A percentile compares a stretch with the other conserved stretches of the same genome.
Conservation (phyloP, 2,329 filamentous ascomycete species). For the Stagonosporopsis chrysanthemi region DNA sequence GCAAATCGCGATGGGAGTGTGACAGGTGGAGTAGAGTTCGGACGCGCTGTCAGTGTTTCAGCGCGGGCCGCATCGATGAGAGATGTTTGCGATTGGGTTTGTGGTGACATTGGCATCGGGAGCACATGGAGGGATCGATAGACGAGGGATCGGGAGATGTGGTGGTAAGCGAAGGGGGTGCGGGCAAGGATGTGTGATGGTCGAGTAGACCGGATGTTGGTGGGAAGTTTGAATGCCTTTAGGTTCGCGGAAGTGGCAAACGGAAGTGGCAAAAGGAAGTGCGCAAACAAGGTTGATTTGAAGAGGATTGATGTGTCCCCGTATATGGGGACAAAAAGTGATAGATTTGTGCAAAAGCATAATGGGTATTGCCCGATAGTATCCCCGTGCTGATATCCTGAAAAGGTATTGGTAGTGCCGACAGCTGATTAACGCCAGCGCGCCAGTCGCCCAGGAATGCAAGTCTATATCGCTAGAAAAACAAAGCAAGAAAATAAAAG, state of each 20-base stretch:
- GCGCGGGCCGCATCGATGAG: background rate
- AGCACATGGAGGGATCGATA: background rate
- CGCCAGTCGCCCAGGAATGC: constrained; percentile 11
- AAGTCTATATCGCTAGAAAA: constrained; percentile 18
- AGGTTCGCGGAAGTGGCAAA: background rate
- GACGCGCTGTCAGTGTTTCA: constrained; percentile 8
- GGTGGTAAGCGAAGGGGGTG: background rate
- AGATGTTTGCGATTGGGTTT: constrained; percentile 3
- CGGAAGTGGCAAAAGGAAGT: background rate
- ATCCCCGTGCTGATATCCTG: background rate
- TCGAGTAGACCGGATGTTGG: background rate
- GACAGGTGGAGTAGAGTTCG: background rate
- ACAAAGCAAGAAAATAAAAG: constrained; percentile 7
- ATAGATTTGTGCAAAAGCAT: constrained; percentile 6
- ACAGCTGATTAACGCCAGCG: constrained; percentile 4
- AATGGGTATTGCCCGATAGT: constrained; percentile 6
- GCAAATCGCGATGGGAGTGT: background rate
- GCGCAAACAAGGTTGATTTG: background rate
- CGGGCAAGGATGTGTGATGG: no score
- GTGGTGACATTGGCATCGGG: background rate
- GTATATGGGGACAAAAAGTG: background rate
- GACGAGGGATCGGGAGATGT: background rate
- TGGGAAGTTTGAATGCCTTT: background rate
- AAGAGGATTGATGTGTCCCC: background rate
- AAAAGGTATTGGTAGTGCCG: background rate